phyloP scores from a whole-genome alignment of 2,329 filamentous ascomycete species.

The Neodidymelliopsis sp. region DNA sequence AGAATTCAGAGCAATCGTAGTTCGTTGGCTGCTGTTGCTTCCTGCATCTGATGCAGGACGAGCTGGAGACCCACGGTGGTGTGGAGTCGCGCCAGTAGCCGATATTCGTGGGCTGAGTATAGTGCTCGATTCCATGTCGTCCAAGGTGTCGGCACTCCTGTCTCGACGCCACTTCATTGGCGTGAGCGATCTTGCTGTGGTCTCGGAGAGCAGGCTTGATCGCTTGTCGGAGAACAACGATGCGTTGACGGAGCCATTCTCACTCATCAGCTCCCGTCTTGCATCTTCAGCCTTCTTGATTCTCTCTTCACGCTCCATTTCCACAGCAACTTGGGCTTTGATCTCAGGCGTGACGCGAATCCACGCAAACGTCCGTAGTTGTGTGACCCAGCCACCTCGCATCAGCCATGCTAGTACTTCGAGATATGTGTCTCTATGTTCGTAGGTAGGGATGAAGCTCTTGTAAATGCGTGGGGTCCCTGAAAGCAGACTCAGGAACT shows the following conservation, averaged over 20 bases:
- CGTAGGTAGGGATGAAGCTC: slow-evolving; percentile 82
- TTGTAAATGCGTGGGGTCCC: slow-evolving; percentile 83
- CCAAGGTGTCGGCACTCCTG: slow-evolving; percentile 24
- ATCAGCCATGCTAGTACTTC: slow-evolving; percentile 93
- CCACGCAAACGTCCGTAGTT: slow-evolving; percentile 90
- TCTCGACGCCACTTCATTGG: slow-evolving; percentile 38
- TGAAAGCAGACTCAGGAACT: slow-evolving; percentile 86
- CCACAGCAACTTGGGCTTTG: slow-evolving; percentile 78
- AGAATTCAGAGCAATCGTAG: slow-evolving; percentile 41
- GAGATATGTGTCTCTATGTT: slow-evolving; percentile 86
- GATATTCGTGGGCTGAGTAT: slow-evolving; percentile 37
- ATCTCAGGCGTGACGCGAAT: slow-evolving; percentile 84
- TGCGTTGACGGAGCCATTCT: slow-evolving; percentile 41
- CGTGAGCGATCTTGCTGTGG: slow-evolving; percentile 37
- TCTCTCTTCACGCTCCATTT: slow-evolving; percentile 61
- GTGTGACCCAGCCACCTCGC: slow-evolving; percentile 90
- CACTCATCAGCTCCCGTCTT: slow-evolving; percentile 37
- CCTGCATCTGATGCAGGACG: slow-evolving; percentile 44
- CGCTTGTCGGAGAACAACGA: slow-evolving; percentile 43
- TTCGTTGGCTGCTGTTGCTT: slow-evolving; percentile 46
- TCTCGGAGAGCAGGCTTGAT: slow-evolving; percentile 37
- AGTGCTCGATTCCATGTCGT: slow-evolving; percentile 40
- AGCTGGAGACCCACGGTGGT: slow-evolving; percentile 38
- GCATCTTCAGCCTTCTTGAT: slow-evolving; percentile 42
- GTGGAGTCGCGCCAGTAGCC: slow-evolving; percentile 23